phyloP scores from a whole-genome alignment of 2,329 filamentous ascomycete genomes.

The Penicillium palitans region DNA sequence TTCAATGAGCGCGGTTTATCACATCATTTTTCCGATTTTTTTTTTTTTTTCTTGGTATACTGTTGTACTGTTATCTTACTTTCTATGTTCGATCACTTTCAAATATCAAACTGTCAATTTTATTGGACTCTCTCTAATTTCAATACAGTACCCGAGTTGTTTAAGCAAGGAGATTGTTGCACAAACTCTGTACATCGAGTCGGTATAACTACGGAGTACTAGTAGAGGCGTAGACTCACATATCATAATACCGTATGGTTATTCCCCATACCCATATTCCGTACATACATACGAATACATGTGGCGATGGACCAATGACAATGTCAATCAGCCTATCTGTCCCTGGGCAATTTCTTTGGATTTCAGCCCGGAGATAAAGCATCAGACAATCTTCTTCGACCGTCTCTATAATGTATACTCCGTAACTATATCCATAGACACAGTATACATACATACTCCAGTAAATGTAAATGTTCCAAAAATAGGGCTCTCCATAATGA shows the following conservation, averaged over 20 bases:
- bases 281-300: neutral
- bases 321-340: neutral
- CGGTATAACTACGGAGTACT: no score
- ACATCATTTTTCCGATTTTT: neutral
- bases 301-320: neutral
- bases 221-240: neutral
- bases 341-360: neutral
- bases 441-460: no score
- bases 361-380: neutral
- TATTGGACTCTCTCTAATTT: neutral
- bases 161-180: neutral
- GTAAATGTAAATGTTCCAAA: neutral
- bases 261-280: neutral
- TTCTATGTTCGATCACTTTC: neutral
- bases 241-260: neutral
- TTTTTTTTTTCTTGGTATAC: no score
- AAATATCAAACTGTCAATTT: neutral
- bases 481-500: slow-evolving; percentile 2
- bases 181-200: neutral
- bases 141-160: neutral
- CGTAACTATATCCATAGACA: no score
- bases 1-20: neutral
- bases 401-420: neutral
- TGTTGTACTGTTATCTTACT: neutral
- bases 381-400: neutral